phyloP scores from a whole-genome alignment of 257 asterid genomes.

The Coffea canephora region DNA sequence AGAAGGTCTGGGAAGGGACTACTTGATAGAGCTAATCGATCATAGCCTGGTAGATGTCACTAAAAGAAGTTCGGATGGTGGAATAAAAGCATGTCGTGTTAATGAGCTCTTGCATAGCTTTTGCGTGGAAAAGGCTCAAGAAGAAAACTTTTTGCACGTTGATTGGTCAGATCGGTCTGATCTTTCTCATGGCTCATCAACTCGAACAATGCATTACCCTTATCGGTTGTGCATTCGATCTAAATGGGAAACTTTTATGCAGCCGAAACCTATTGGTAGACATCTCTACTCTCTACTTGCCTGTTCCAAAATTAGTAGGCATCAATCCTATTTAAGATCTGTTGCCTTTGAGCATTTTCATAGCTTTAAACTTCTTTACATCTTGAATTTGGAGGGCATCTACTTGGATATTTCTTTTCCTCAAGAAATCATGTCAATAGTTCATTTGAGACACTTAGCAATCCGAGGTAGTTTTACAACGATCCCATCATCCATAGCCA shows the following conservation, averaged over 20 bases:
- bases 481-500: slow-evolving; percentile 2
- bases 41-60: too few species aligned
- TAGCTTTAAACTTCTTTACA: not conserved
- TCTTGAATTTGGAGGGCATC: not conserved
- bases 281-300: not conserved
- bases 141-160: not conserved
- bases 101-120: too few species aligned
- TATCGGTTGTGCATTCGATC: not conserved
- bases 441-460: not conserved
- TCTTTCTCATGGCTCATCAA: not conserved
- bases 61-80: too few species aligned
- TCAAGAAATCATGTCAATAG: not conserved
- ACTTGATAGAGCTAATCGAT: not conserved
- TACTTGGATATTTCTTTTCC: not conserved
- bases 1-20: not conserved
- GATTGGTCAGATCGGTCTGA: not conserved
- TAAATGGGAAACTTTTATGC: not conserved
- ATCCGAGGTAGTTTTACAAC: not conserved
- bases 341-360: not conserved
- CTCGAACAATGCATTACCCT: not conserved
- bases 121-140: not conserved
- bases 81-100: too few species aligned
- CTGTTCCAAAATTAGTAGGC: not conserved
- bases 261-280: not conserved
- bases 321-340: not conserved